Percentiles rank a stretch among this genome's conserved stretches.
These are phyloP conservation scores for Nicotiana noctiflora DNA, from an alignment of 257 asterid genomes.

Conservation along the genomic window DNA sequence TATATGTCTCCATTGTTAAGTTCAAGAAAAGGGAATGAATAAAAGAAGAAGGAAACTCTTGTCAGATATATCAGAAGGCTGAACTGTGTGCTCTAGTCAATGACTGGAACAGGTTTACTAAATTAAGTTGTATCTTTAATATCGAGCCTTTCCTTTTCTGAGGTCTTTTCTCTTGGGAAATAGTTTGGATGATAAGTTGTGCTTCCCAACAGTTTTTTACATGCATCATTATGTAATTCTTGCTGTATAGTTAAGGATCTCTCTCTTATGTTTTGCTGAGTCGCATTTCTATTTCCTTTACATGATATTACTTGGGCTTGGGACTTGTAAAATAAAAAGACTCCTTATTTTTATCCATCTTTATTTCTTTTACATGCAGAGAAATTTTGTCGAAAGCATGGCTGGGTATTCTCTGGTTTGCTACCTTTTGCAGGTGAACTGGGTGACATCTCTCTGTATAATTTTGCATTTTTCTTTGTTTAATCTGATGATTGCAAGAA, in stretches of 20 bases:
- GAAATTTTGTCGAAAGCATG: constrained; percentile 99
- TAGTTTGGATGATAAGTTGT: not conserved
- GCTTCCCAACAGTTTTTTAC: not conserved
- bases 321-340: not conserved
- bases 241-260: not conserved
- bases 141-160: not conserved
- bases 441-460: not conserved
- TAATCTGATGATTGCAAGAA: not conserved
- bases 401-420: constrained; percentile 98
- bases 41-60: not conserved
- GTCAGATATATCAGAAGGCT: not conserved
- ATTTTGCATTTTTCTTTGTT: not conserved
- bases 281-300: not conserved
- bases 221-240: not conserved
- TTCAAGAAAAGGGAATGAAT: not conserved
- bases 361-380: constrained; percentile 25
- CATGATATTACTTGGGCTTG: not conserved
- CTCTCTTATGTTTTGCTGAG: not conserved
- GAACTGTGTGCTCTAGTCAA: not conserved
- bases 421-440: constrained; percentile 74
- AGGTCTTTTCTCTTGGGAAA: not conserved
- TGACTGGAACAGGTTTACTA: not conserved
- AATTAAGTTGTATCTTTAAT: not conserved
- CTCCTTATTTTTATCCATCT: not conserved
- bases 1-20: not conserved